Evolutionary conservation across 352 stramenopile genomes (phyloP).

Genomic region (Globisporangium echinulatum): DNA sequence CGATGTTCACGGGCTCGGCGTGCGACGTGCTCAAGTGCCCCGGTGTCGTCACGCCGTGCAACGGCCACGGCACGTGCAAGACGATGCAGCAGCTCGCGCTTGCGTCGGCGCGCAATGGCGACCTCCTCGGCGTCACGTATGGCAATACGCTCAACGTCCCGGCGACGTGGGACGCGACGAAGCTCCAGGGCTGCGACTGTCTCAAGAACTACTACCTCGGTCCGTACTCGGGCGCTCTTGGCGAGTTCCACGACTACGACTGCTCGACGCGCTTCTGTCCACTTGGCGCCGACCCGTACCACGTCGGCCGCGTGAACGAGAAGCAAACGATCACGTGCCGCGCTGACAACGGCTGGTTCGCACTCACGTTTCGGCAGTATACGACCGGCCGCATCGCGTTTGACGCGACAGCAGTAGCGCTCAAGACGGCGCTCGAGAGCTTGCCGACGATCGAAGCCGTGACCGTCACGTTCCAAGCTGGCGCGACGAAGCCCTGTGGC

Average conservation of each 20-base stretch:
- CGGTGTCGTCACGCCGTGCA: constrained; percentile 33
- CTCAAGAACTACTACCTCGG: constrained; percentile 57
- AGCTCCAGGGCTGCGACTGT: constrained; percentile 83
- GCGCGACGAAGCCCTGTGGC: constrained; percentile 29
- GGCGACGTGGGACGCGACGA: constrained; percentile 76
- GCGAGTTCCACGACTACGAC: constrained; percentile 47
- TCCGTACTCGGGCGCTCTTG: constrained; percentile 45
- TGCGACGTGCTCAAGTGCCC: constrained; percentile 66
- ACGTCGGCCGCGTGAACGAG: constrained; percentile 60
- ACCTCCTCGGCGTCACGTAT: constrained; percentile 51
- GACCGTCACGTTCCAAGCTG: constrained; percentile 39
- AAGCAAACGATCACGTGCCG: constrained; percentile 54
- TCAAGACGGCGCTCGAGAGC: constrained; percentile 50
- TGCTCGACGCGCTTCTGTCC: constrained; percentile 86
- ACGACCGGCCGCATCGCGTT: constrained; percentile 50
- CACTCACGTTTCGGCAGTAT: constrained; percentile 62
- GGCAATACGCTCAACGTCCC: constrained; percentile 47
- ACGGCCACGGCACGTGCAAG: constrained; percentile 61
- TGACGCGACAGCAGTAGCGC: constrained; percentile 23
- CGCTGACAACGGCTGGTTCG: constrained; percentile 50
- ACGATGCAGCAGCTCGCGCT: constrained; percentile 65
- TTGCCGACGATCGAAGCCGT: constrained; percentile 48
- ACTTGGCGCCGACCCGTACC: constrained; percentile 79
- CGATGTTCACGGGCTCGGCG: constrained; percentile 70
- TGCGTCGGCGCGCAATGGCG: constrained; percentile 28